Percentiles rank a stretch among this genome's conserved stretches.
phyloP scores from a whole-genome alignment of 1,284 basidiomycete species.

The Marasmius oreades region DNA sequence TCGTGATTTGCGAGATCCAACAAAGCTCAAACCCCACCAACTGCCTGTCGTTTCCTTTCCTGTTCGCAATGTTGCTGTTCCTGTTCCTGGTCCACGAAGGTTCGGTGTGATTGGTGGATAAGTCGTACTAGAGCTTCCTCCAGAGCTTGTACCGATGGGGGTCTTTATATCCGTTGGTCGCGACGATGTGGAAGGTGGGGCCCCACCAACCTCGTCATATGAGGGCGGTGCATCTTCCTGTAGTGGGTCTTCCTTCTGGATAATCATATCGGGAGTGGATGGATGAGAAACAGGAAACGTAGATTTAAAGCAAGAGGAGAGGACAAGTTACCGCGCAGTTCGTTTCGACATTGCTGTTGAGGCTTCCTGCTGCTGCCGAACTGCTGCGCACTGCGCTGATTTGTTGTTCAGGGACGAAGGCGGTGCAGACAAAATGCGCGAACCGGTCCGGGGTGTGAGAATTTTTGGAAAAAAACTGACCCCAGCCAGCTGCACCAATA shows the following conservation, averaged over 20 bases:
- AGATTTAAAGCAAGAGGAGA: too few species aligned
- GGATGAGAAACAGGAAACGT: too few species aligned
- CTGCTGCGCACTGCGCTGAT: too few species aligned
- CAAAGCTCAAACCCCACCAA: slow-evolving; percentile 13
- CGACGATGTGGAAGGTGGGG: neutral
- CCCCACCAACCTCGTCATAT: slow-evolving; percentile 1
- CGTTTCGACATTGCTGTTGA: too few species aligned
- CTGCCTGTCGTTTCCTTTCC: slow-evolving; percentile 4
- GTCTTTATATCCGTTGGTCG: neutral
- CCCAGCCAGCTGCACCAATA: too few species aligned
- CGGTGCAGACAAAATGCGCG: too few species aligned
- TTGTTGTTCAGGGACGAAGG: too few species aligned
- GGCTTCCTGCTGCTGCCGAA: too few species aligned
- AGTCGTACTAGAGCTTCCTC: too few species aligned
- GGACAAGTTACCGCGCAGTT: too few species aligned
- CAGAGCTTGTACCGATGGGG: neutral
- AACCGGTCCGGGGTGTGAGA: too few species aligned
- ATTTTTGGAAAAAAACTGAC: too few species aligned
- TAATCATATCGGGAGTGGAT: neutral
- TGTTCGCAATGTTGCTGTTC: slow-evolving; percentile 8
- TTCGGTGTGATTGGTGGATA: neutral
- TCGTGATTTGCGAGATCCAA: slow-evolving; percentile 32
- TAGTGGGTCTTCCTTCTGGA: neutral
- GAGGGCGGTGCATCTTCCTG: slow-evolving; percentile 8
- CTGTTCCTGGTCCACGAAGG: neutral